phyloP scores from a whole-genome alignment of 2,329 filamentous ascomycete genomes.

The Paecilomyces formosus region DNA sequence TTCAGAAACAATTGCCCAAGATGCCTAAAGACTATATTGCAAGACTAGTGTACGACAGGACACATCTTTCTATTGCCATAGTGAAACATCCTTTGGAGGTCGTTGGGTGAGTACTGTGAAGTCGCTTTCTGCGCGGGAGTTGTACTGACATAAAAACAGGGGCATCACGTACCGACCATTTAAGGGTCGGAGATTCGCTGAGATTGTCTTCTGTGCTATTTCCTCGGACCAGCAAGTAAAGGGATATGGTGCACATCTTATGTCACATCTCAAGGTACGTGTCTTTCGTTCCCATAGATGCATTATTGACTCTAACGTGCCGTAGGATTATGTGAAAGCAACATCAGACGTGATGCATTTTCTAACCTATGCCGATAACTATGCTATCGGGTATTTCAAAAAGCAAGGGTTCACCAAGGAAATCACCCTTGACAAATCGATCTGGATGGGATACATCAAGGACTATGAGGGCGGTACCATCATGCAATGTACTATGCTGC shows the following conservation, averaged over 20 bases:
- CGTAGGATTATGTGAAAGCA: conserved; percentile 82
- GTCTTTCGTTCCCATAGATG: background rate
- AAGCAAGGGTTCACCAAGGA: conserved; percentile 99
- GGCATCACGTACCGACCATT: conserved; percentile 97
- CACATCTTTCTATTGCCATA: conserved; percentile 92
- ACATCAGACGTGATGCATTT: conserved; percentile 98
- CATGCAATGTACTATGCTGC: conserved; percentile 98
- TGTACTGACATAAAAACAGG: conserved; percentile 38
- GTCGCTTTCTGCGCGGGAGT: background rate
- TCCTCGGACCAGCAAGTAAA: conserved; percentile 98
- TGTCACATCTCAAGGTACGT: conserved; percentile 82
- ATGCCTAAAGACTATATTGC: conserved; percentile 99
- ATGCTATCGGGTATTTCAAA: conserved; percentile 97
- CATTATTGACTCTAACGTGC: conserved; percentile 2
- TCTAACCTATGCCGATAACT: conserved; percentile 96
- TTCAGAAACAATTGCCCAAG: conserved; percentile 96
- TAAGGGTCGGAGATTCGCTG: conserved; percentile 83
- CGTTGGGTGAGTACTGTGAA: conserved; percentile 47
- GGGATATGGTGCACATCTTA: conserved; percentile 93
- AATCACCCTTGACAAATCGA: conserved; percentile 79
- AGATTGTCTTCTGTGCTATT: conserved; percentile 98
- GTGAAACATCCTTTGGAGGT: conserved; percentile 94
- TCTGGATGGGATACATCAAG: conserved; percentile 99
- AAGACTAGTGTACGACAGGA: conserved; percentile 91
- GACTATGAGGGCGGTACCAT: conserved; percentile 98